Evolutionary conservation across 78 protist genomes (phyloP), one percentile per base, ranked within the genome.

Genomic region (Paratrimastix pyriformis): DNA sequence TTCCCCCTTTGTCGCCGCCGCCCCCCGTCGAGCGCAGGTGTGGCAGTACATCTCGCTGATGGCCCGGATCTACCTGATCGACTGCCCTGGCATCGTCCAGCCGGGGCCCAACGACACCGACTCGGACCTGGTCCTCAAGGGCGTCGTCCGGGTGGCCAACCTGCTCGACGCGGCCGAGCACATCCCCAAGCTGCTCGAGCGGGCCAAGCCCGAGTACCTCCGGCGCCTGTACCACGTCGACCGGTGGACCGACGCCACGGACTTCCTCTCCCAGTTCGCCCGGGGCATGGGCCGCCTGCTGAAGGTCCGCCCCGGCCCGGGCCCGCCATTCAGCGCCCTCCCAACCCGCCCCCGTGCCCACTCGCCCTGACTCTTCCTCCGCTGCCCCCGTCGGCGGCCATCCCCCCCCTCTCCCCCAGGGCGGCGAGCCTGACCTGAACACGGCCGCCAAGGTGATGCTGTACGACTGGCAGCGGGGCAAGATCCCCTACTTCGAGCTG

Each of bases 1-100:
- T 40, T 35, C 24, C 39, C 52, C 15, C 39, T 60, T 11, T 11
- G 4, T 38, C n/a, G 4, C 52, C 8, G 11, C 52, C 11, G 29
- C 11, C 8, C 11, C 29, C 52, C 52, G 52, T 46, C 52, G 29
- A 46, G 8, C 52, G 15, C n/a, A 79, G 77, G 95, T 95, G n/a
- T 97, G 99, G 99, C 99, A 96, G 80, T 97, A 96, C 88, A 80
- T 97, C 35, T 83, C 96, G 24, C 86, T 97, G 48, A 85, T 88
- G 86, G 68, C 79, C 69, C 38, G 84, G 54, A 91, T 97, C 84
- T 96, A 66, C 86, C 77, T 97, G 29, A 91, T 97, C 81, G 99
- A 97, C 83, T 96, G 98, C 81, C 99, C 99, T 21, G 99, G 99
- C 26, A 85, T 94, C 9, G 95, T 95, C 1, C 55, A 37, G 46